Evolutionary conservation across 2,329 filamentous ascomycete genomes (phyloP), one percentile per base, ranked within the genome.

Genomic region (Incumbomyces lentus): DNA sequence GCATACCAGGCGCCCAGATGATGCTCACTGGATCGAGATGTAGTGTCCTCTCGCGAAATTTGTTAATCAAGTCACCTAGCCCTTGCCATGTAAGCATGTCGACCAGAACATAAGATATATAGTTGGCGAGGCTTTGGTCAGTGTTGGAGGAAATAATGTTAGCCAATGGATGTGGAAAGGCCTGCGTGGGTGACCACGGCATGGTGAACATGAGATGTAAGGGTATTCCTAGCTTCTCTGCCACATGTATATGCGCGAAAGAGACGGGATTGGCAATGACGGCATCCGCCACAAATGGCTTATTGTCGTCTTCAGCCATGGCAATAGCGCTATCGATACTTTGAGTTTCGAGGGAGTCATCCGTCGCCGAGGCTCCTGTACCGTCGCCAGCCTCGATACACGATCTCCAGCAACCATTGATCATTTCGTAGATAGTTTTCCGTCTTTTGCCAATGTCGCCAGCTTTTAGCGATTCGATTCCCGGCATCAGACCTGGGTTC

Each of bases 21-120:
- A 86, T 69, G 50, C 84, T 87, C 35, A 95, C 73, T 0, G 83
- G 76, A 37, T 92, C 84, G 1, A 95, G 69, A 19, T 84, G 82
- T 1, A 94, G 72, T 12, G 76, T 77, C 49, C 81, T 80, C 53
- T 82, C 80, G 44, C 89, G 75, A 59, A 95, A 95, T 10, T 81
- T 76, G 60, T 96, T 95, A 60, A 95, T 90, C 5, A 95, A 72
- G 63, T 95, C 89, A 32, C 89, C 89, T 3, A 95, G 68, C 0
- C 87, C 88, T 64, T 95, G 87, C 87, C 87, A 94, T 10, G 88
- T 89, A 73, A 95, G 79, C 76, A 93, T 86, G 55, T 95, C 88
- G 2, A 94, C 84, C 16, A 94, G 69, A 0, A 82, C 80, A 58
- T 94, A 95, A 0, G 83, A 85, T 47, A 93, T 73, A 59, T 86